phyloP scores from a whole-genome alignment of 2,329 filamentous ascomycete species.

The Botrytis paeoniae region DNA sequence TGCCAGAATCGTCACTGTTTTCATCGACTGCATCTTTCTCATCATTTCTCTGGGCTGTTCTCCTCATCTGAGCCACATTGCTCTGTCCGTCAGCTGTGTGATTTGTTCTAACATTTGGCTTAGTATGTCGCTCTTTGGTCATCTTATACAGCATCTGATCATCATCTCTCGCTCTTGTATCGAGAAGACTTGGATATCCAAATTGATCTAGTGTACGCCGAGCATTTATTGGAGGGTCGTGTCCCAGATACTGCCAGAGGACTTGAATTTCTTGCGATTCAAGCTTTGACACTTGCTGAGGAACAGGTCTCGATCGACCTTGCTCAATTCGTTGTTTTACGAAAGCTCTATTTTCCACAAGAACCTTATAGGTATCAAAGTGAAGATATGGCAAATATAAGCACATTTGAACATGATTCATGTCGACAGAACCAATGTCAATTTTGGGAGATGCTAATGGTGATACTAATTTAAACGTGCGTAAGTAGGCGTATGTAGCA shows the following conservation, averaged over 20 bases:
- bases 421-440: background rate
- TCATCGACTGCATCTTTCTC: background rate
- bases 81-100: background rate
- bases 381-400: slow-evolving; percentile 1
- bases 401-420: background rate
- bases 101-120: background rate
- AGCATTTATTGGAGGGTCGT: slow-evolving; percentile 22
- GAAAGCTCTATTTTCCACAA: background rate
- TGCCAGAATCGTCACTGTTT: background rate
- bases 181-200: slow-evolving; percentile 21
- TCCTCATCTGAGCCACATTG: background rate
- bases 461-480: background rate
- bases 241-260: slow-evolving; percentile 22
- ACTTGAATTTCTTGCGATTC: slow-evolving; percentile 20
- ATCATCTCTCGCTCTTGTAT: slow-evolving; percentile 19
- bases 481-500: background rate
- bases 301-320: slow-evolving; percentile 18
- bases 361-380: background rate
- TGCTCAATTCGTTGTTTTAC: background rate
- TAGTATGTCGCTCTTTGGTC: background rate
- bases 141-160: slow-evolving; percentile 9
- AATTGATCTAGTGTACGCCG: slow-evolving; percentile 23
- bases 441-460: background rate
- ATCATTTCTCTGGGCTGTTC: background rate
- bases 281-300: slow-evolving; percentile 17